These are phyloP conservation scores for Cladophialophora psammophila DNA, from an alignment of 2,329 filamentous ascomycete genomes.

Conservation along the genomic window DNA sequence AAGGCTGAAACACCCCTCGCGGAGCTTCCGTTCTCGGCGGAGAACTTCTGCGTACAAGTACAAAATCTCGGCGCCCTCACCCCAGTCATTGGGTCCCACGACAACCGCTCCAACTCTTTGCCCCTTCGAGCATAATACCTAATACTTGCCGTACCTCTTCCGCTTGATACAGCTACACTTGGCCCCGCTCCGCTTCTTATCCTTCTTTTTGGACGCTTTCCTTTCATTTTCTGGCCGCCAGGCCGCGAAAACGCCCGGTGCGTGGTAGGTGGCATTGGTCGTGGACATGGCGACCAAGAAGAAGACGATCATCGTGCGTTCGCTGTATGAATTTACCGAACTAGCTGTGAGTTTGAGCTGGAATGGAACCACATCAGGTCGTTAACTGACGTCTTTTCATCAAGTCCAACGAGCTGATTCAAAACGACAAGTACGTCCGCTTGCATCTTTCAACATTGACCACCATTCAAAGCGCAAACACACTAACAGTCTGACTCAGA, in stretches of 20 bases:
- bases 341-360: constrained; percentile 24
- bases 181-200: not conserved
- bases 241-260: constrained; percentile 8
- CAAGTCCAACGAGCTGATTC: constrained; percentile 30
- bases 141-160: not conserved
- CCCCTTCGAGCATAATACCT: not conserved
- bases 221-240: constrained; percentile 5
- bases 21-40: constrained; percentile 2
- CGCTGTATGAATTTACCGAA: constrained; percentile 30
- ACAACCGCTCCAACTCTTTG: not conserved
- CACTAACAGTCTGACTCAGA: constrained; percentile 9
- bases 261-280: not conserved
- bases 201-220: not conserved
- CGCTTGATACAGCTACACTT: not conserved
- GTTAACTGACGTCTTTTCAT: not conserved
- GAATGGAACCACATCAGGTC: not conserved
- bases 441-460: not conserved
- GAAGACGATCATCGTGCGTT: constrained; percentile 33
- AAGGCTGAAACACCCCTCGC: constrained; percentile 29
- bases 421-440: constrained; percentile 26
- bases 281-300: constrained; percentile 25
- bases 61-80: not conserved
- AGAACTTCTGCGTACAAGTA: constrained; percentile 22
- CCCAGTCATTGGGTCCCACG: not conserved
- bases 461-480: not conserved